Conservation (phyloP, 106 monocot genomes). For the Agapanthus africanus region DNA sequence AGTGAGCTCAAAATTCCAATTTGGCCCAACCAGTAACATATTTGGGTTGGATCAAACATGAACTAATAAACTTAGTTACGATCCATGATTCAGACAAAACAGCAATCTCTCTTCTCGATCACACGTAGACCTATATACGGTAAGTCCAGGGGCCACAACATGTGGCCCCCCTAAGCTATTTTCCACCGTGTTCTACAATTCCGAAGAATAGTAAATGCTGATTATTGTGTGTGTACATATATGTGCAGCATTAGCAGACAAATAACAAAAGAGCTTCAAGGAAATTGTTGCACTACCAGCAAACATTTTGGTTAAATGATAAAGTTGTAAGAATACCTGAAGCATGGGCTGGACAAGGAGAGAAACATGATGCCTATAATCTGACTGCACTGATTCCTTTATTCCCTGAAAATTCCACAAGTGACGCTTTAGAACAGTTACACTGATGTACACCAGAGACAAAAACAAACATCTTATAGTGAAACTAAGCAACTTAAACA, state of each 20-base stretch:
- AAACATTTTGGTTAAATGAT: too few relatives aligned
- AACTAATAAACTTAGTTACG: too few relatives aligned
- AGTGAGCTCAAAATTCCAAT: too few relatives aligned
- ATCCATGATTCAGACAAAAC: too few relatives aligned
- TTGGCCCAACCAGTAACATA: too few relatives aligned
- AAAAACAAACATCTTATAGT: neutral
- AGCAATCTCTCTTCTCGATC: too few relatives aligned
- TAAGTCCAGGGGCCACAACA: too few relatives aligned
- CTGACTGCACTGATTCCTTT: slow-evolving; percentile 77
- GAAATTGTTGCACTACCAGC: neutral
- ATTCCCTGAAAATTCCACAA: slow-evolving; percentile 49
- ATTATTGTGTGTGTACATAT: neutral
- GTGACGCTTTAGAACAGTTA: neutral
- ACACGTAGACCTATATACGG: too few relatives aligned
- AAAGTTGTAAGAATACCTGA: slow-evolving; percentile 43
- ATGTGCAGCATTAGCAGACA: neutral
- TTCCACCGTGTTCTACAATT: neutral
- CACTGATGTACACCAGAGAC: neutral
- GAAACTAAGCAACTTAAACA: too few relatives aligned
- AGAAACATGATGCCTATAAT: slow-evolving; percentile 79
- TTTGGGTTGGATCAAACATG: too few relatives aligned
- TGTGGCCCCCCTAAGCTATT: too few relatives aligned
- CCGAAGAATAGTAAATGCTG: neutral
- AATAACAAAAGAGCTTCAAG: neutral
- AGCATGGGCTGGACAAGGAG: slow-evolving; percentile 91